Base-by-base conservation (phyloP, 2,329 filamentous ascomycete species). In the Zymoseptoria crescenta region DNA sequence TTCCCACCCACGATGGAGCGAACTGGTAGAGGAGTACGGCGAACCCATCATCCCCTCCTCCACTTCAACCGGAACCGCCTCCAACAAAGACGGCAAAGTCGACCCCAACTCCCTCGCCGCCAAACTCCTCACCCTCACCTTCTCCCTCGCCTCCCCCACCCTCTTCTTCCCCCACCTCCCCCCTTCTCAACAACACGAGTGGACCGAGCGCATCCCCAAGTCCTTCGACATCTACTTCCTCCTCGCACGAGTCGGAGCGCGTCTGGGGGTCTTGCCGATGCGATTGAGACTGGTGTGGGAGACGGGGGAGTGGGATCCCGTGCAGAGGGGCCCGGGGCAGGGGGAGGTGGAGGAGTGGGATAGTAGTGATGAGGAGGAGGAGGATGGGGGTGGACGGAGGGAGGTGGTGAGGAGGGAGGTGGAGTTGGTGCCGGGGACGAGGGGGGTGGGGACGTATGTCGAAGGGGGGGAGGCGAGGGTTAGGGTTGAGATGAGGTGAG, bases 261-360 rank as follows among this genome's bases (percentile, higher is more conserved):
- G 87, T n/a, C 90, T 95, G 68, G 78, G 75, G 0, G 66, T 88
- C 9, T 74, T 80, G 52, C 88, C 91, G 0, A 78, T 90, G 62
- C 75, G 75, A 49, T 76, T 93, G 61, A 81, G 79, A 49, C 73
- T 97, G 54, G 76, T 94, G 0, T 96, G 90, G 88, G 91, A 96
- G 76, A 96, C 91, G 8, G 89, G 90, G 20, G 92, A 96, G 73
- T 90, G 88, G 84, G 91, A 96, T 72, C 89, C 89, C 0, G 85
- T 91, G 0, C 64, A 67, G 81, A 81, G 8, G 80, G 82, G 61
- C 83, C 84, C 65, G 80, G 74, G 73, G 10, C 64, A 69, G 21
- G 72, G 74, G 49, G 73, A 66, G 6, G 65, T 69, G 4, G 68
- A 66, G n/a, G 68, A 67, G 58, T 77, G 73, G 73, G 72, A 76